Conservation (phyloP, 345 rosid genomes). For the Citrus maxima region DNA sequence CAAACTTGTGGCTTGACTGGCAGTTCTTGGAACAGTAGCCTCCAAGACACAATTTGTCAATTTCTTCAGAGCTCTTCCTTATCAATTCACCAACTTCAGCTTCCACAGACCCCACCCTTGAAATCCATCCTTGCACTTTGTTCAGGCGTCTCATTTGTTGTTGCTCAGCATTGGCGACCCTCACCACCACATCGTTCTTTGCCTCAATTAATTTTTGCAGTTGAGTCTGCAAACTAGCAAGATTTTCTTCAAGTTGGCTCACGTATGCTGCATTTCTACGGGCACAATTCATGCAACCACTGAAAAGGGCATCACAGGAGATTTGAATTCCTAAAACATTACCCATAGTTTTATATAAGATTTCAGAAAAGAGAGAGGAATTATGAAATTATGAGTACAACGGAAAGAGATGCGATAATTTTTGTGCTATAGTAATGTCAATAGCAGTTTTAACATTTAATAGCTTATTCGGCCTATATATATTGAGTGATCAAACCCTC, state of each 20-base stretch:
- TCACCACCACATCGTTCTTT: not conserved
- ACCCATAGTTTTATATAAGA: not conserved
- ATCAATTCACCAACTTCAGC: too few species aligned
- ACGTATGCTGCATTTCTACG: not conserved
- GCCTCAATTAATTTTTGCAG: not conserved
- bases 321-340: not conserved
- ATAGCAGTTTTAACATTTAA: too few species aligned
- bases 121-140: not conserved
- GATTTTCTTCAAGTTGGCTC: not conserved
- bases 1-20: slow-evolving; percentile 4
- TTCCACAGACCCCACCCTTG: too few species aligned
- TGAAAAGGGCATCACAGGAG: not conserved
- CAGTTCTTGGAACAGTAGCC: not conserved
- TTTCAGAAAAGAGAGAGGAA: not conserved
- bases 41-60: not conserved
- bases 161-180: not conserved
- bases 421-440: not conserved
- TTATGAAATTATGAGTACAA: not conserved
- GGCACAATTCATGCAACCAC: not conserved
- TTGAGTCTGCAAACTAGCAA: not conserved
- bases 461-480: too few species aligned
- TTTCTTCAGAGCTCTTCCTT: not conserved
- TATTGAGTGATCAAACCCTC: too few species aligned
- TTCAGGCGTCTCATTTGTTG: not conserved
- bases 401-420: not conserved